phyloP scores from a whole-genome alignment of 2,329 filamentous ascomycete genomes.

The Xylaria hypoxylon region DNA sequence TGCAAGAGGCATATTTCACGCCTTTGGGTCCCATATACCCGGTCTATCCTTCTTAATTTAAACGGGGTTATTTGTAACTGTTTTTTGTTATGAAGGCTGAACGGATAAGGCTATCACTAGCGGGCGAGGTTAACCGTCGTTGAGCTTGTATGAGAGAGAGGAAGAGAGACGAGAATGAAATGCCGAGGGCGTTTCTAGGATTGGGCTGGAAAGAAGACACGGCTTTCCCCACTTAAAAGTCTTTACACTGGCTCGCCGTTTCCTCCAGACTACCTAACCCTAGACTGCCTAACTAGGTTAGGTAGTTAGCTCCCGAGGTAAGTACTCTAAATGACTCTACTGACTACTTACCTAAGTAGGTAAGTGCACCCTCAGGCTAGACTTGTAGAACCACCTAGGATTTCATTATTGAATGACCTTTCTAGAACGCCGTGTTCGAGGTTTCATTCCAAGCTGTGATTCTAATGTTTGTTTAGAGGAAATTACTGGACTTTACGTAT shows the following conservation, averaged over 20 bases:
- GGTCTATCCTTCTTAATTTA: background rate
- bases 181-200: constrained; percentile 38
- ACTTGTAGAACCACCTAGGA: too few relatives aligned
- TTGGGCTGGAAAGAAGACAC: constrained; percentile 21
- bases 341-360: too few relatives aligned
- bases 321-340: too few relatives aligned
- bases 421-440: too few relatives aligned
- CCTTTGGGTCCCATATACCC: background rate
- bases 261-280: background rate
- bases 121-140: constrained; percentile 8
- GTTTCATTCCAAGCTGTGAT: too few relatives aligned
- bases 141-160: background rate
- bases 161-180: constrained; percentile 30
- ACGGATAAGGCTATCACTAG: background rate
- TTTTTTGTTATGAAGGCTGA: background rate
- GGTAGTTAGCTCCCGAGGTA: too few relatives aligned
- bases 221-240: constrained; percentile 24
- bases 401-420: too few relatives aligned
- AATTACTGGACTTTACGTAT: too few relatives aligned
- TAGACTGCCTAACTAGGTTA: too few relatives aligned
- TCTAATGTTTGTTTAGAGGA: too few relatives aligned
- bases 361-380: too few relatives aligned
- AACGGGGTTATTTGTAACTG: too few relatives aligned
- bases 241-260: background rate
- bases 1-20: constrained; percentile 43